Evolutionary conservation across 352 stramenopile genomes (phyloP).

Genomic region (Phytophthora cryptogea): DNA sequence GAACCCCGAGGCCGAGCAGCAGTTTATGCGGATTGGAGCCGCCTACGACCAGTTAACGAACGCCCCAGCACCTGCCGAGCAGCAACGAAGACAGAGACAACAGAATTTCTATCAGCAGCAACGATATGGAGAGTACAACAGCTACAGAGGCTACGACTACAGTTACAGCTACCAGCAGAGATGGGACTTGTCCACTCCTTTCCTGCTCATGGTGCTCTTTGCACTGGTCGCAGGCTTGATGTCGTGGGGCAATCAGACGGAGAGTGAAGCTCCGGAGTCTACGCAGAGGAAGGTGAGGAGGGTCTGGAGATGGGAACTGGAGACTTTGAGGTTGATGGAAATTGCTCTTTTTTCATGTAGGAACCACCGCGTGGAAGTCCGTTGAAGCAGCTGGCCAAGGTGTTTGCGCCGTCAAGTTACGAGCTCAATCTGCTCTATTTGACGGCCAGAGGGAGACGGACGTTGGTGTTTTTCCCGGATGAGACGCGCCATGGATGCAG

Average conservation of each 20-base stretch:
- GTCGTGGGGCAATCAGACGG: conserved; percentile 39
- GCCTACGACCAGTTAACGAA: conserved; percentile 72
- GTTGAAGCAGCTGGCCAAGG: conserved; percentile 59
- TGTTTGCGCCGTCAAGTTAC: conserved; percentile 73
- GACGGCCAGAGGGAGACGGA: conserved; percentile 56
- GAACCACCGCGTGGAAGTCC: conserved; percentile 30
- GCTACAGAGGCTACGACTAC: conserved; percentile 17
- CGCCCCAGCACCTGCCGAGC: conserved; percentile 8
- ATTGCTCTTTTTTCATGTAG: conserved; percentile 4
- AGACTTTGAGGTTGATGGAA: background rate
- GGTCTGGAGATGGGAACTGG: background rate
- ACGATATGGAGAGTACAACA: conserved; percentile 19
- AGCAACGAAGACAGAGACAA: conserved; percentile 29
- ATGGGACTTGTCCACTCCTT: conserved; percentile 48
- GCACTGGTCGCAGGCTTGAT: conserved; percentile 50
- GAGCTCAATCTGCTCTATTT: conserved; percentile 72
- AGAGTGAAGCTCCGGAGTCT: background rate
- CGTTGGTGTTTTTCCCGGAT: conserved; percentile 70
- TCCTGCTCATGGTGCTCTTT: conserved; percentile 52
- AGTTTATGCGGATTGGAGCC: conserved; percentile 78
- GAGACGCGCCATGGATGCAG: conserved; percentile 47
- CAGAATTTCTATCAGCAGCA: conserved; percentile 60
- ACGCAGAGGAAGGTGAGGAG: background rate
- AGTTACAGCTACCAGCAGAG: conserved; percentile 39
- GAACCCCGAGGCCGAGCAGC: conserved; percentile 63